Percentiles rank a stretch among this genome's conserved stretches.
phyloP scores from a whole-genome alignment of 2,329 filamentous ascomycete species.

The Westerdykella ornata region DNA sequence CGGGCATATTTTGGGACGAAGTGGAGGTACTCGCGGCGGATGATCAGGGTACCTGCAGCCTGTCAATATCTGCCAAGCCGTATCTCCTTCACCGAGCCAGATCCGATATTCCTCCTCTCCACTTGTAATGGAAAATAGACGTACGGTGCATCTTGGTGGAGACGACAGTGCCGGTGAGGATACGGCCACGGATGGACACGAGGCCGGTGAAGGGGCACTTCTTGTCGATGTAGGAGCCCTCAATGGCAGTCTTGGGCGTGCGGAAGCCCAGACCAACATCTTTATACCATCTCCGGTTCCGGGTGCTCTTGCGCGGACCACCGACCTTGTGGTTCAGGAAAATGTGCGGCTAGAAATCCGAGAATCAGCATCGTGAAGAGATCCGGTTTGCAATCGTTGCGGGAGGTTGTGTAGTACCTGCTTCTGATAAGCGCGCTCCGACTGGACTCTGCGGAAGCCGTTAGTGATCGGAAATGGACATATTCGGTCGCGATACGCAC shows the following conservation, averaged over 20 bases:
- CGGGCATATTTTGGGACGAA: conserved; percentile 99
- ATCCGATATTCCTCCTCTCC: background rate
- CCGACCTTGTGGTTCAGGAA: conserved; percentile 96
- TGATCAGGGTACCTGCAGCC: conserved; percentile 66
- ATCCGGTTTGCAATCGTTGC: conserved; percentile 7
- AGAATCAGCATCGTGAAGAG: conserved; percentile 24
- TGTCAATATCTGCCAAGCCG: conserved; percentile 10
- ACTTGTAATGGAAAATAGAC: conserved; percentile 9
- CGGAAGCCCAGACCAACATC: conserved; percentile 98
- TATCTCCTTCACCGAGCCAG: background rate
- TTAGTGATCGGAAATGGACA: conserved; percentile 18
- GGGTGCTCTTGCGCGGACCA: conserved; percentile 48
- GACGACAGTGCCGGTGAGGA: conserved; percentile 97
- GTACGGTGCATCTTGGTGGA: conserved; percentile 99
- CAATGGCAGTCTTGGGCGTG: conserved; percentile 97
- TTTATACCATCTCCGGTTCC: conserved; percentile 88
- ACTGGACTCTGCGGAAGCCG: conserved; percentile 79
- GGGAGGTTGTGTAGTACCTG: conserved; percentile 28
- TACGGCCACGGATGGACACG: conserved; percentile 99
- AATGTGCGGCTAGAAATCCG: conserved; percentile 78
- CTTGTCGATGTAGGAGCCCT: conserved; percentile 99
- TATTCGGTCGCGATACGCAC: conserved; percentile 20
- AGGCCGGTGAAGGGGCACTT: conserved; percentile 99
- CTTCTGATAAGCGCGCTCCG: conserved; percentile 99
- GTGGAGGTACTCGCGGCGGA: conserved; percentile 99